These are phyloP conservation scores for Syncephalastrum monosporum DNA, from an alignment of 371 early-diverging fungal genomes.

Conservation along the genomic window DNA sequence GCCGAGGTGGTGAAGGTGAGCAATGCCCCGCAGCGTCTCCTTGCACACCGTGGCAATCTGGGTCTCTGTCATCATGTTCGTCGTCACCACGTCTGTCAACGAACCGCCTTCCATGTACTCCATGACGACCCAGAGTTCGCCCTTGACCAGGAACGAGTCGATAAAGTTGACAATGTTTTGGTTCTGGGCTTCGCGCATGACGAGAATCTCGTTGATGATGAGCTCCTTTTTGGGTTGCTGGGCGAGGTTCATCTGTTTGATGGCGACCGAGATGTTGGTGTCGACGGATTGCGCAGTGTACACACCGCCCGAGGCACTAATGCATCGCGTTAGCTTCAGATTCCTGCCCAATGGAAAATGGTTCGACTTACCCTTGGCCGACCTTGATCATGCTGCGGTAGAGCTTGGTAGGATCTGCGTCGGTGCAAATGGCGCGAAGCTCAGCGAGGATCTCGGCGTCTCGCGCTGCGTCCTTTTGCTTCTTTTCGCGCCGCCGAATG, in stretches of 20 bases:
- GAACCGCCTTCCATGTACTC: constrained; percentile 98
- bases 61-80: constrained; percentile 93
- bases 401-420: constrained; percentile 71
- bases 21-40: constrained; percentile 87
- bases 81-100: constrained; percentile 91
- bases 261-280: constrained; percentile 80
- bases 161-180: constrained; percentile 96
- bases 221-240: constrained; percentile 96
- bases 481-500: constrained; percentile 11
- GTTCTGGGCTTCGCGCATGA: constrained; percentile 89
- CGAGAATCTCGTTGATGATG: constrained; percentile 95
- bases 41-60: constrained; percentile 92
- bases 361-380: constrained; percentile 17
- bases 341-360: too few relatives aligned
- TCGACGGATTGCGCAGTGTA: constrained; percentile 80
- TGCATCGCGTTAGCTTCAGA: background rate
- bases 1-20: constrained; percentile 89
- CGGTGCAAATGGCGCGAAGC: constrained; percentile 85
- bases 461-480: constrained; percentile 18
- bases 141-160: constrained; percentile 85
- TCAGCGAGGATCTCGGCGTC: constrained; percentile 84
- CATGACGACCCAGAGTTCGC: constrained; percentile 95
- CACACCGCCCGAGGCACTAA: constrained; percentile 90
- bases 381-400: constrained; percentile 23
- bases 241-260: constrained; percentile 95